Conservation (phyloP, 257 asterid species). For the Verbena officinalis region DNA sequence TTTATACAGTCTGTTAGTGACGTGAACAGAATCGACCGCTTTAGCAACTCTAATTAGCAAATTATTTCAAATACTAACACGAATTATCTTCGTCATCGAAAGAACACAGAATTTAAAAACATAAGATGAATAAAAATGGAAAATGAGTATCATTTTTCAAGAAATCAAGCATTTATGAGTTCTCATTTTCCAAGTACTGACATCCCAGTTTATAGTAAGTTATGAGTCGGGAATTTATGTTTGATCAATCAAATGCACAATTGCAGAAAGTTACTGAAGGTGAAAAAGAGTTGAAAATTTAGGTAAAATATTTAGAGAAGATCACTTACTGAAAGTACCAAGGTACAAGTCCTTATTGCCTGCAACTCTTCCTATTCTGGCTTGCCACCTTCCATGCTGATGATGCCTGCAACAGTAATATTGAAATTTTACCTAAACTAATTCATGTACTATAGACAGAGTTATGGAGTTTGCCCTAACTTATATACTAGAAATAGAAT, state of each 20-base stretch:
- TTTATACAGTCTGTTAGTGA: no score
- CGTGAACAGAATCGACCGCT: no score
- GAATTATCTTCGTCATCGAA: no score
- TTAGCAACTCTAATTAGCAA: no score
- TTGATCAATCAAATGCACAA: conserved; percentile 31
- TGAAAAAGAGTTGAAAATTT: conserved; percentile 17
- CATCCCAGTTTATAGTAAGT: conserved; percentile 24
- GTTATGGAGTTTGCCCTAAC: conserved; percentile 34
- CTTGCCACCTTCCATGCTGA: conserved; percentile 97
- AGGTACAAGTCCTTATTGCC: conserved; percentile 98
- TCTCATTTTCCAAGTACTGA: conserved; percentile 10
- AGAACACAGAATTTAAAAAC: no score
- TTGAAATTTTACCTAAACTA: conserved; percentile 40
- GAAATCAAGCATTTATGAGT: conserved; percentile 12
- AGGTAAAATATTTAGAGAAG: no score
- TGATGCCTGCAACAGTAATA: conserved; percentile 65
- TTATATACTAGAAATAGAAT: conserved; percentile 23
- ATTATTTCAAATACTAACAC: no score
- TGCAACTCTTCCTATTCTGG: conserved; percentile 95
- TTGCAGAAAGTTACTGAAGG: conserved; percentile 12
- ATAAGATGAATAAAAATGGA: neutral
- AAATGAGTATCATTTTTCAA: neutral
- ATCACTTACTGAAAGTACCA: conserved; percentile 91
- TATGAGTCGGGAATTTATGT: conserved; percentile 26
- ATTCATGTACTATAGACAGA: conserved; percentile 32